Evolutionary conservation across 805 yeast species (phyloP), one percentile per base, ranked within the genome.

Genomic region (Ogataea nitratoaversa): DNA sequence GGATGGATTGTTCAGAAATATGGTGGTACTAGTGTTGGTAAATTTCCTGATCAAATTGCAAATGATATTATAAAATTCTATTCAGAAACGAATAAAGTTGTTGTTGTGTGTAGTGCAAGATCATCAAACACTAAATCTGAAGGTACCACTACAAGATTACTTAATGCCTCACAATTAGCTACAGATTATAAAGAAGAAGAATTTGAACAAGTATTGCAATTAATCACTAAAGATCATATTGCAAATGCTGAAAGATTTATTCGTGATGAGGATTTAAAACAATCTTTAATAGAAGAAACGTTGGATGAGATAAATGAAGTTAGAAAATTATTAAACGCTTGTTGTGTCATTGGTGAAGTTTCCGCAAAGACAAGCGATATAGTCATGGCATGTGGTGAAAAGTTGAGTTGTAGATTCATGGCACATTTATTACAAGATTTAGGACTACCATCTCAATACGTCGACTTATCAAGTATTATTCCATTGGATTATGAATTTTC

Each of bases 11-110:
- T 93, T 6, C 99, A 93, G 63, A 93, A 93, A 64, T 93, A 87
- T 56, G 99, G 99, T 36, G 99, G 99, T 39, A 93, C 99, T 13
- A 82, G 93, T 34, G 96, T 93, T 24, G 99, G 99, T 18, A 93
- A 93, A 61, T 90, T 93, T 62, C 86, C 96, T 8, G 79, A 74
- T 37, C 76, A 82, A 49, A 93, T 93, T 40, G 89, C 88, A 20
- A 84, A 84, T 44, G 86, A 88, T 49, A 88, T 93, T 36, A 85
- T 93, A 35, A 79, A 78, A 55, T 76, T 70, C 19, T 87, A 79
- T 58, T 68, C 79, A 27, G 65, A 73, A 30, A 65, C 67, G 34
- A 72, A 72, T 49, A 73, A 82, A 40, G 95, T 90, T 13, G 97
- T 95, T 2, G 95, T 91, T 19, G 99, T 93, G 3, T 93, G 99